Conservation (phyloP, 306 rosid species). For the Luffa acutangula region DNA sequence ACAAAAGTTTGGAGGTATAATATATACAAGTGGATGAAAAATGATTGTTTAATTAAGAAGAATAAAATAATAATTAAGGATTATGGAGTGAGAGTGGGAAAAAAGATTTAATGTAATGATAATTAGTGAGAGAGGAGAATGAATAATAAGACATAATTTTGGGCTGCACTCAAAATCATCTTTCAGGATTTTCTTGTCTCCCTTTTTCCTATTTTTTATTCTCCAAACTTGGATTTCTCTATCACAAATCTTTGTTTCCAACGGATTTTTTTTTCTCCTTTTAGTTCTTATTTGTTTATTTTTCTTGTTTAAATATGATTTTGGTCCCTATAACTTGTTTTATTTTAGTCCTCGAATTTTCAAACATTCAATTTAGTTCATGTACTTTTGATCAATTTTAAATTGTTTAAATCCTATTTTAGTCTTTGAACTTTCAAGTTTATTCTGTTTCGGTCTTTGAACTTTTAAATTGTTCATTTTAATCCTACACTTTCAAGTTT, state of each 20-base stretch:
- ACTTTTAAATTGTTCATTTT: too few species aligned
- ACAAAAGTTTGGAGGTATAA: neutral
- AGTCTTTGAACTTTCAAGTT: too few species aligned
- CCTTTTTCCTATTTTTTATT: neutral
- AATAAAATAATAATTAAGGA: neutral
- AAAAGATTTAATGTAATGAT: neutral
- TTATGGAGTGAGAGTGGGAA: neutral
- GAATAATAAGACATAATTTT: slow-evolving; percentile 2
- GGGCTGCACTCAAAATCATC: neutral
- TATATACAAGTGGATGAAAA: neutral
- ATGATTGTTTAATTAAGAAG: neutral
- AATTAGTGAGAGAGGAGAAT: neutral
- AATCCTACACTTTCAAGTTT: too few species aligned
- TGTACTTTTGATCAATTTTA: too few species aligned
- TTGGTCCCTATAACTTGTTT: too few species aligned
- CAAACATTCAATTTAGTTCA: too few species aligned
- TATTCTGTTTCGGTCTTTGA: too few species aligned
- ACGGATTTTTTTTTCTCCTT: neutral
- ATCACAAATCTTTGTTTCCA: slow-evolving; percentile 2
- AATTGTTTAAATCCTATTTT: too few species aligned
- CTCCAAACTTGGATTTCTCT: neutral
- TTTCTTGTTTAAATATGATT: too few species aligned
- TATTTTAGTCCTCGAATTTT: too few species aligned
- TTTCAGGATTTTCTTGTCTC: slow-evolving; percentile 7
- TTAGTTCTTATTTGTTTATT: too few species aligned